Evolutionary conservation across 2,329 filamentous ascomycete genomes (phyloP).

Genomic region (Pseudogymnoascus sp.): DNA sequence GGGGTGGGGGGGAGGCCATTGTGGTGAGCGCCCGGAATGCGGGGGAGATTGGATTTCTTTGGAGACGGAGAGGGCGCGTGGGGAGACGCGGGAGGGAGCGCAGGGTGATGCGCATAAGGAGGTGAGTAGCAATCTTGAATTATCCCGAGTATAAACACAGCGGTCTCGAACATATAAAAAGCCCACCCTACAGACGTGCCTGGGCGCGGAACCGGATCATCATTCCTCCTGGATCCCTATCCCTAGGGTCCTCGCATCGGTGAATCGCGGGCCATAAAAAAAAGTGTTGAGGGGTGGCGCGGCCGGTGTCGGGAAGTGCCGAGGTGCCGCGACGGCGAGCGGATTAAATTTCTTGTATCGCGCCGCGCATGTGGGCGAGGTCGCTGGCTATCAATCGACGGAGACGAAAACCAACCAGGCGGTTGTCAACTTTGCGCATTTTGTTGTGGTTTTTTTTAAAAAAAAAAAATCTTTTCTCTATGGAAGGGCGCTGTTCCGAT

Average conservation of each 20-base stretch:
- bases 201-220: background rate
- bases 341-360: slow-evolving; percentile 4
- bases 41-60: background rate
- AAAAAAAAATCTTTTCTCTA: background rate
- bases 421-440: background rate
- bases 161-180: background rate
- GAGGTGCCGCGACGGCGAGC: background rate
- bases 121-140: background rate
- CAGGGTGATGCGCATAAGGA: background rate
- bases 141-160: background rate
- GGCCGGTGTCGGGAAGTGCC: background rate
- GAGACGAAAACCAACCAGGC: background rate
- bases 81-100: background rate
- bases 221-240: background rate
- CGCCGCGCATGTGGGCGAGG: background rate
- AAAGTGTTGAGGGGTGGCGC: background rate
- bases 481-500: background rate
- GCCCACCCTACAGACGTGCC: background rate
- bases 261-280: background rate
- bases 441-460: background rate
- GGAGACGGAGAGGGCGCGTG: background rate
- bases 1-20: background rate
- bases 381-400: background rate
- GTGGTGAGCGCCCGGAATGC: background rate
- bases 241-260: background rate